Conservation (phyloP, 2,329 filamentous ascomycete species). For the Escovopsis weberi region DNA sequence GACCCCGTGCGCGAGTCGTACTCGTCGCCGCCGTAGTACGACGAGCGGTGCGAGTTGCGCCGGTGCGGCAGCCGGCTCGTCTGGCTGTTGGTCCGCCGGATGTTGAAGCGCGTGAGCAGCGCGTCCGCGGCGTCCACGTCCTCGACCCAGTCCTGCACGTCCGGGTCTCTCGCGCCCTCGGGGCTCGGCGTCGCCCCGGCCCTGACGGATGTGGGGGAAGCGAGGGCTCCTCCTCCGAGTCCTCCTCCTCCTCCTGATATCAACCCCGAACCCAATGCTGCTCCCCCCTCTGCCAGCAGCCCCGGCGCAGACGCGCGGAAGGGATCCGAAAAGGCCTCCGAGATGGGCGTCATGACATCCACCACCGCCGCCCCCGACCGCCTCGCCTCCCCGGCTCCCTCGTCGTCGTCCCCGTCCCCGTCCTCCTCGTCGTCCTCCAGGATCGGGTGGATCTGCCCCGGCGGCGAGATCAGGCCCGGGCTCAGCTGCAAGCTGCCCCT, state of each 20-base stretch:
- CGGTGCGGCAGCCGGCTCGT: constrained; percentile 27
- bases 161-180: constrained; percentile 29
- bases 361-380: constrained; percentile 11
- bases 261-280: no score
- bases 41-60: constrained; percentile 22
- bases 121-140: constrained; percentile 41
- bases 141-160: constrained; percentile 43
- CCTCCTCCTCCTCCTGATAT: no score
- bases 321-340: constrained; percentile 29
- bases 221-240: constrained; percentile 5
- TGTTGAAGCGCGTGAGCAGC: constrained; percentile 31
- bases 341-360: constrained; percentile 20
- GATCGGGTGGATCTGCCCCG: constrained; percentile 40
- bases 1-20: constrained; percentile 40
- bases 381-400: constrained; percentile 36
- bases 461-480: constrained; percentile 12
- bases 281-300: no score
- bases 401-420: constrained; percentile 23
- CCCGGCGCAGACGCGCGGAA: constrained; percentile 24
- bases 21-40: constrained; percentile 28
- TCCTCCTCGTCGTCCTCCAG: constrained; percentile 44
- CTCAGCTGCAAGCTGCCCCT: constrained; percentile 12
- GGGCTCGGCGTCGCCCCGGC: constrained; percentile 25
- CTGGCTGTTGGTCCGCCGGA: constrained; percentile 15
- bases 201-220: constrained; percentile 12